These are phyloP conservation scores for Scutellaria minor DNA, from an alignment of 257 asterid species.

Conservation along the genomic window DNA sequence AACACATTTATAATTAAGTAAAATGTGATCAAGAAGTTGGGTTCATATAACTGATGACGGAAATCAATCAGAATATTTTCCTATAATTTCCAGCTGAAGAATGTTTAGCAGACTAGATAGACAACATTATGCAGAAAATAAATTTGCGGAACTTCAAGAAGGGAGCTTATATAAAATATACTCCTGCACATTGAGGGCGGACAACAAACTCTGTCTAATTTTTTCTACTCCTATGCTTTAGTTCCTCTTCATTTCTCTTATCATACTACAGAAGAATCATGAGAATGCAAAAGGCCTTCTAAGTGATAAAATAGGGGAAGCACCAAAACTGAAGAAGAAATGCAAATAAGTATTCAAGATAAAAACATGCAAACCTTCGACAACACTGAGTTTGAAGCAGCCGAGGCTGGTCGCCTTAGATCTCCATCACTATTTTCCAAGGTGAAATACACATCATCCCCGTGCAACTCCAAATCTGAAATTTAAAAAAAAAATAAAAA, in stretches of 20 bases:
- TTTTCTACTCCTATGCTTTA: conserved; percentile 10
- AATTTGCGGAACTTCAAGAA: not conserved
- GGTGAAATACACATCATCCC: conserved; percentile 92
- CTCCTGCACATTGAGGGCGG: not conserved
- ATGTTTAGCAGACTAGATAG: not conserved
- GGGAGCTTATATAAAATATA: not conserved
- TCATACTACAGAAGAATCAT: conserved; percentile 25
- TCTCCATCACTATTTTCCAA: conserved; percentile 69
- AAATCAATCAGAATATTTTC: not conserved
- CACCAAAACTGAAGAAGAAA: conserved; percentile 24
- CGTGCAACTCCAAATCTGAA: conserved; percentile 91
- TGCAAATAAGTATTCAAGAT: not conserved
- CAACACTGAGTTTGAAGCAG: conserved; percentile 50
- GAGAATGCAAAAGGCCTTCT: conserved; percentile 10
- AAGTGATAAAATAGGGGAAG: not conserved
- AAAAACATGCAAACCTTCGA: conserved; percentile 57
- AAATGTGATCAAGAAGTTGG: not conserved
- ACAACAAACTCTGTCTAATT: conserved; percentile 3
- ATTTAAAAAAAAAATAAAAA: not conserved
- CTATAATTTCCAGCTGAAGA: not conserved
- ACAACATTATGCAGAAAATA: not conserved
- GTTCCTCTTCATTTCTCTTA: conserved; percentile 8
- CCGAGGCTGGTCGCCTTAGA: conserved; percentile 43
- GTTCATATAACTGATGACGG: not conserved
- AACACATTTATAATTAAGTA: not conserved